A percentile compares a stretch with the other conserved stretches of the same genome.
phyloP scores from a whole-genome alignment of 2,329 filamentous ascomycete genomes.

The Trichoderma pleuroti region DNA sequence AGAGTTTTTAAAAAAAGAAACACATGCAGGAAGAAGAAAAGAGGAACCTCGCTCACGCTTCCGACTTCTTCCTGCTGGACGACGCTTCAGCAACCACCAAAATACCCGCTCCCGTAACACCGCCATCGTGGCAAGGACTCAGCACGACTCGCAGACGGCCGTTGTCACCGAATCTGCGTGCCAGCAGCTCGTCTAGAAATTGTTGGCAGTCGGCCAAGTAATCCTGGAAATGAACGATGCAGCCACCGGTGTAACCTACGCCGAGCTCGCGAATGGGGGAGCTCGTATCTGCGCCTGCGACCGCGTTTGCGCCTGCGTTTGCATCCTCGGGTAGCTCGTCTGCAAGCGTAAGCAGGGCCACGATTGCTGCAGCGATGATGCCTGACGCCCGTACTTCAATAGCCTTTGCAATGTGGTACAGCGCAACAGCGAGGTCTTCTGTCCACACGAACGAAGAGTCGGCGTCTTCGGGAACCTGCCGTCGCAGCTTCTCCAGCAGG shows the following conservation, averaged over 20 bases:
- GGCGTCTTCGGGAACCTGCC: constrained; percentile 50
- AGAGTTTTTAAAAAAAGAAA: background rate
- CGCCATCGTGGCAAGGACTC: constrained; percentile 58
- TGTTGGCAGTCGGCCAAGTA: constrained; percentile 67
- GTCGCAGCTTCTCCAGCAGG: constrained; percentile 46
- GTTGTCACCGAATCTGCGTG: constrained; percentile 26
- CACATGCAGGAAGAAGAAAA: background rate
- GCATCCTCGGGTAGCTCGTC: constrained; percentile 55
- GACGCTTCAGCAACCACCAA: constrained; percentile 48
- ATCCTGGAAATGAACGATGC: constrained; percentile 74
- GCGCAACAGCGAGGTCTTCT: constrained; percentile 51
- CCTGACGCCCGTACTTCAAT: constrained; percentile 71
- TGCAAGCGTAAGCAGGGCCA: constrained; percentile 66
- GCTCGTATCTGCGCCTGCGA: constrained; percentile 15
- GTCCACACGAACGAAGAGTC: constrained; percentile 59
- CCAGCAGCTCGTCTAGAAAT: constrained; percentile 58
- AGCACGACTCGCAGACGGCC: constrained; percentile 46
- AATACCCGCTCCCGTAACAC: constrained; percentile 60
- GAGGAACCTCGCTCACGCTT: background rate
- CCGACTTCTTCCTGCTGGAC: constrained; percentile 32
- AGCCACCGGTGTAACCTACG: constrained; percentile 76
- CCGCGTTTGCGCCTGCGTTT: constrained; percentile 9
- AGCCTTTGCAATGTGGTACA: constrained; percentile 65
- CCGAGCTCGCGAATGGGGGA: constrained; percentile 53
- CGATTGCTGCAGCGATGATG: constrained; percentile 67